These are phyloP conservation scores for Yamadazyma songkhlaensis DNA, from an alignment of 1,139 yeast species.

Conservation along the genomic window DNA sequence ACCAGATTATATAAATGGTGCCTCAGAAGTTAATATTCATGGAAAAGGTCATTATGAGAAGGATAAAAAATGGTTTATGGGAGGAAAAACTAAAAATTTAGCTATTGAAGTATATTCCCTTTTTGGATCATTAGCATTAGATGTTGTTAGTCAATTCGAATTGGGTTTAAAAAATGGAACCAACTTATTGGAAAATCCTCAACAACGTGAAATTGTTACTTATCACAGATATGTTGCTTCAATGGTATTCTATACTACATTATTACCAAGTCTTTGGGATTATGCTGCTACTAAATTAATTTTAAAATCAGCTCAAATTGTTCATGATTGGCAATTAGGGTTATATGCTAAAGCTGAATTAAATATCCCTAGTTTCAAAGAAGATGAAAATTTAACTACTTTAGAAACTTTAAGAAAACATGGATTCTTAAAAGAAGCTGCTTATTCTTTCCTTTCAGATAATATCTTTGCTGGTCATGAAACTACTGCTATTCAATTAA, in stretches of 20 bases:
- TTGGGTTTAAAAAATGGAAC: slow-evolving; percentile 52
- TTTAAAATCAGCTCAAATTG: slow-evolving; percentile 33
- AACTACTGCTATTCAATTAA: slow-evolving; percentile 67
- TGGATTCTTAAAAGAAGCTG: slow-evolving; percentile 31
- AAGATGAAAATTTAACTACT: slow-evolving; percentile 26
- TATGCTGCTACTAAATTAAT: slow-evolving; percentile 46
- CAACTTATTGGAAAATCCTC: slow-evolving; percentile 33
- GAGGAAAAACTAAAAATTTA: slow-evolving; percentile 19
- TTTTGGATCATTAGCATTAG: slow-evolving; percentile 72
- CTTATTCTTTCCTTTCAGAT: slow-evolving; percentile 41
- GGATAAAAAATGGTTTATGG: slow-evolving; percentile 30
- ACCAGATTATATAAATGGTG: slow-evolving; percentile 36
- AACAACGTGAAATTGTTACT: slow-evolving; percentile 41
- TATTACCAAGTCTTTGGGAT: slow-evolving; percentile 54
- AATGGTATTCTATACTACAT: slow-evolving; percentile 70
- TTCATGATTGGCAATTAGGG: slow-evolving; percentile 50
- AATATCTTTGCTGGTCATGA: slow-evolving; percentile 68
- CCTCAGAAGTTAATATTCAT: slow-evolving; percentile 28
- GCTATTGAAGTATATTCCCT: slow-evolving; percentile 58
- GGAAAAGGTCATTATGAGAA: slow-evolving; percentile 31
- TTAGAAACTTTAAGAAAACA: slow-evolving; percentile 32
- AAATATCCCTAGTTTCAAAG: slow-evolving; percentile 21
- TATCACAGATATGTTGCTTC: slow-evolving; percentile 56
- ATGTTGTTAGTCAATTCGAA: slow-evolving; percentile 61
- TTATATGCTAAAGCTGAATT: slow-evolving; percentile 40